phyloP scores from a whole-genome alignment of 148 eudicot species.

The Rhododendron simsii region DNA sequence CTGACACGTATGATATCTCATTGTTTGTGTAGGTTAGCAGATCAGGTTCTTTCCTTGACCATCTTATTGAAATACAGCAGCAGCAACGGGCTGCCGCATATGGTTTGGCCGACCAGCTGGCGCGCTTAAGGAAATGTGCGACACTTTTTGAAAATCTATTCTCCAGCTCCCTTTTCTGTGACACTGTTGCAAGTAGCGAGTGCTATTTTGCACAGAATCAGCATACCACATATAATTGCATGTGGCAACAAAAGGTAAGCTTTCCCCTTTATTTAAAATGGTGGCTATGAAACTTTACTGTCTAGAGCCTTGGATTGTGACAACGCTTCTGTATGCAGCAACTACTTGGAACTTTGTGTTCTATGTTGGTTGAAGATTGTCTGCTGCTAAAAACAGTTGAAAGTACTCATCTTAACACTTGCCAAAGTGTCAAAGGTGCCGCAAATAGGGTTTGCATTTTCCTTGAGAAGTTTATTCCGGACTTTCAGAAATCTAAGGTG shows the following conservation, averaged over 20 bases:
- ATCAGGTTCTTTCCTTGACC: slow-evolving; percentile 71
- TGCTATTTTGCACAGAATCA: slow-evolving; percentile 38
- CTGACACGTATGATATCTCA: neutral
- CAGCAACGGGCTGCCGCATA: slow-evolving; percentile 80
- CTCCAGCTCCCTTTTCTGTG: slow-evolving; percentile 18
- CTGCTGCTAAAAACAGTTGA: slow-evolving; percentile 61
- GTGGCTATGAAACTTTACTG: neutral
- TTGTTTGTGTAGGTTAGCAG: slow-evolving; percentile 55
- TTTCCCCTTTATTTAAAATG: slow-evolving; percentile 2
- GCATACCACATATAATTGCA: slow-evolving; percentile 38
- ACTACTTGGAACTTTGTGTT: slow-evolving; percentile 64
- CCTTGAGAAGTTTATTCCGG: slow-evolving; percentile 48
- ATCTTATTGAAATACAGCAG: slow-evolving; percentile 72
- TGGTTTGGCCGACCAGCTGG: slow-evolving; percentile 36
- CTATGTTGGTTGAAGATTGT: slow-evolving; percentile 53
- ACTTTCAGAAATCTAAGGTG: slow-evolving; percentile 74
- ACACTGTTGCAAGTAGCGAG: slow-evolving; percentile 10
- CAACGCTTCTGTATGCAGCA: slow-evolving; percentile 47
- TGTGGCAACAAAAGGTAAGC: slow-evolving; percentile 95
- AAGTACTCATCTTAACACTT: slow-evolving; percentile 49
- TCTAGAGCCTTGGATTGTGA: neutral
- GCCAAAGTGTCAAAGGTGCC: slow-evolving; percentile 48
- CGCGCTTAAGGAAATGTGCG: slow-evolving; percentile 33
- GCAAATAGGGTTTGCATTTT: slow-evolving; percentile 38
- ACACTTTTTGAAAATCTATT: slow-evolving; percentile 37